phyloP scores from a whole-genome alignment of 331 rosid species.

The Stylosanthes scabra region DNA sequence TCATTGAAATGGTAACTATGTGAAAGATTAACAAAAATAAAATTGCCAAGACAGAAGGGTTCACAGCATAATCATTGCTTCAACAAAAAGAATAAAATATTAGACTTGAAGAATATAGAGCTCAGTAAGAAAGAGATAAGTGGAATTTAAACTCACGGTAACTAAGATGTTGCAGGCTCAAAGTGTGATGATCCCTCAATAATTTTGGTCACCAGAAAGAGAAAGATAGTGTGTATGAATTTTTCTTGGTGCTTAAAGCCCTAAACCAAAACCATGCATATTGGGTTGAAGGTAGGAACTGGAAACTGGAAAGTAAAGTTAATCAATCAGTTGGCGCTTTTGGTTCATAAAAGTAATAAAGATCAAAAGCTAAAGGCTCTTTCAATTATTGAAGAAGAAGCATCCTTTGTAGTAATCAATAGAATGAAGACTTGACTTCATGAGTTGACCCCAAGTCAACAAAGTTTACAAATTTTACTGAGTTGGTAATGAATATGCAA shows the following conservation, averaged over 20 bases:
- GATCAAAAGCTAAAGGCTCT: neutral
- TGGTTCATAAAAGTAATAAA: neutral
- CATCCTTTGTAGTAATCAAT: too few relatives aligned
- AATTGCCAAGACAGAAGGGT: neutral
- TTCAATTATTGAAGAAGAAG: neutral
- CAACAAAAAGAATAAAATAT: neutral
- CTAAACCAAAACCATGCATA: neutral
- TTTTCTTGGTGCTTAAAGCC: neutral
- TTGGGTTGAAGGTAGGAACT: too few relatives aligned
- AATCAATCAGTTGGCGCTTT: neutral
- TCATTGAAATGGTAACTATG: neutral
- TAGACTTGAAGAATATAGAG: neutral
- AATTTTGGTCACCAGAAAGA: neutral
- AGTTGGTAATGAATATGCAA: neutral
- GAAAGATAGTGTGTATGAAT: neutral
- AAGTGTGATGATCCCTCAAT: neutral
- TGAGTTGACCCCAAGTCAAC: neutral
- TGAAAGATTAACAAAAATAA: neutral
- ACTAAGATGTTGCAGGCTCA: neutral
- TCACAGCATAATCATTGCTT: neutral
- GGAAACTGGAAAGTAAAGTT: too few relatives aligned
- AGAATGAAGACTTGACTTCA: too few relatives aligned
- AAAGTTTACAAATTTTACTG: neutral
- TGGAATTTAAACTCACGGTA: constrained; percentile 7
- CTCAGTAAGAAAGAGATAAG: neutral